These are phyloP conservation scores for Penicillium sp. DNA, from an alignment of 2,329 filamentous ascomycete species.

Conservation along the genomic window DNA sequence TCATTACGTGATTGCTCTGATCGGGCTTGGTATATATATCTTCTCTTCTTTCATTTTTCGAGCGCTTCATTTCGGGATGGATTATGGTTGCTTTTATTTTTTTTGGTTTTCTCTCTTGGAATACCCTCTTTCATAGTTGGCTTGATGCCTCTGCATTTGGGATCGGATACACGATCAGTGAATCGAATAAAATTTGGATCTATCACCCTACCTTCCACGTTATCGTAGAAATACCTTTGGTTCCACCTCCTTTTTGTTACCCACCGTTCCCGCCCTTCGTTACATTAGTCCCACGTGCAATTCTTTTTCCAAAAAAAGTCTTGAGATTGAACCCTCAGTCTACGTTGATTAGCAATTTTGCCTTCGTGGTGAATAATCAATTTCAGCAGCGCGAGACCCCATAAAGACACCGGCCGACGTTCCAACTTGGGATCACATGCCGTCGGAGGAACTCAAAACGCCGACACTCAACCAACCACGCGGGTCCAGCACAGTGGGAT, in stretches of 20 bases:
- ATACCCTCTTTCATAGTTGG: conserved; percentile 10
- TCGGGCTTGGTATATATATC: not conserved
- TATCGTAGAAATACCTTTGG: not conserved
- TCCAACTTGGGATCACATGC: conserved; percentile 3
- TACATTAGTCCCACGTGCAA: not conserved
- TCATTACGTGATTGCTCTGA: conserved; percentile 14
- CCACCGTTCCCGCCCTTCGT: not conserved
- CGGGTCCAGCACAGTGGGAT: not conserved
- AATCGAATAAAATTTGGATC: conserved; percentile 3
- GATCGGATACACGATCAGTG: conserved; percentile 6
- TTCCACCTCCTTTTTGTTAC: too few relatives aligned
- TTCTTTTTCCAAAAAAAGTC: not conserved
- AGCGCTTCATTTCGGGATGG: conserved; percentile 17
- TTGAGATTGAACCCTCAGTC: not conserved
- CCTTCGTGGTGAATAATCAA: not conserved
- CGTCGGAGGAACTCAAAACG: conserved; percentile 7
- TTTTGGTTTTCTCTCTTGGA: conserved; percentile 6
- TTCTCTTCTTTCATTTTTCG: conserved; percentile 9
- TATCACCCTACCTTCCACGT: not conserved
- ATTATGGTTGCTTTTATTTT: not conserved
- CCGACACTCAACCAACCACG: not conserved
- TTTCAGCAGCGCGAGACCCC: too few relatives aligned
- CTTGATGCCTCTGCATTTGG: conserved; percentile 11
- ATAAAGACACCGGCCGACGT: not conserved
- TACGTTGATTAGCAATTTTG: not conserved